Base-by-base conservation (phyloP, 495 filamentous ascomycete genomes). In the Aspergillus egyptiacus region DNA sequence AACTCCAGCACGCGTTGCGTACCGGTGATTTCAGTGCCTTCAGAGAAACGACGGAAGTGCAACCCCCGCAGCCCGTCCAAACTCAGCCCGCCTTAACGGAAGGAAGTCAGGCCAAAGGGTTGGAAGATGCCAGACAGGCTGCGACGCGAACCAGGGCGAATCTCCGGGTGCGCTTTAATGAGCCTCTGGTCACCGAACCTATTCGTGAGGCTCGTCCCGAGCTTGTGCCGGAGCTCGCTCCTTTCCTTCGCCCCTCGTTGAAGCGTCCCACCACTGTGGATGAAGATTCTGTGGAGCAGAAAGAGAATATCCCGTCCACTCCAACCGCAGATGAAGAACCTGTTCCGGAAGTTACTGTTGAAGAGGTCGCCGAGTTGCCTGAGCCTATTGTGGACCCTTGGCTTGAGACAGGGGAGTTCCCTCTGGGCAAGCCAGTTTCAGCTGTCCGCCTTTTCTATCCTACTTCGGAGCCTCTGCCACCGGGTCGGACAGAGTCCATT, bases 381-480 rank as follows among this genome's bases (percentile, higher is more conserved):
- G 20, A 39, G 3, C 19, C 36, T 13, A 22, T 50, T 1, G 57
- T 61, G 13, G 62, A 69, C 34, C 63, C 64, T 2, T 69, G 60
- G 54, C 18, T 34, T 11, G 46, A 54, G 23, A 51, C 52, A 14
- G 46, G 45, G 18, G 48, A 56, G 7, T 25, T 50, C 1, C 59
- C 59, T 2, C 53, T 66, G 18, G 66, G 66, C 36, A 44, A 48
- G 30, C 58, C 70, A 3, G 63, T 71, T 1, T 73, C 70, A 2
- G 70, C 68, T 13, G 68, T 73, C 5, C 54, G 52, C 13, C 52
- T 73, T 0, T 63, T 71, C 27, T 50, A 55, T 18, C 59, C 64
- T 2, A 19, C 50, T 9, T 27, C 37, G 8, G 57, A 46, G 22
- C 62, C 63, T 3, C 38, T 71, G 7, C 68, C 68, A 0, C 22